Conservation (phyloP, 2,329 filamentous ascomycete species). For the Epichloe coenophiala region DNA sequence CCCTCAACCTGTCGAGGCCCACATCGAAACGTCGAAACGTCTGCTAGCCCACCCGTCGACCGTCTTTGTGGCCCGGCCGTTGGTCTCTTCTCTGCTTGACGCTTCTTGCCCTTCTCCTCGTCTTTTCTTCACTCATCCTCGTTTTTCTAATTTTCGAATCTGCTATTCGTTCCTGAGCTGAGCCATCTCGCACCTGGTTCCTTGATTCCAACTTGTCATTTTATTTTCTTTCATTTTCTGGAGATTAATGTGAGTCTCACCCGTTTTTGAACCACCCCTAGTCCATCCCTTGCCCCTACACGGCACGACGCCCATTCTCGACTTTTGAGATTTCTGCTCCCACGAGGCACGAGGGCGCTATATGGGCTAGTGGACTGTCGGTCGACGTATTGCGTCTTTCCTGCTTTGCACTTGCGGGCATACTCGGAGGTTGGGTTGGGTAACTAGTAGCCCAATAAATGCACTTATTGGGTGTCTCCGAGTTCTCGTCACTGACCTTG, state of each 20-base stretch:
- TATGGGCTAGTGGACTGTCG: background rate
- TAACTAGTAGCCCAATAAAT: too few species aligned
- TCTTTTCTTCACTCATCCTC: background rate
- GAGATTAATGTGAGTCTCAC: conserved; percentile 24
- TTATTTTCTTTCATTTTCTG: conserved; percentile 4
- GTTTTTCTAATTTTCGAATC: background rate
- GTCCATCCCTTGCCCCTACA: conserved; percentile 8
- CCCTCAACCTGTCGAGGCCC: conserved; percentile 1
- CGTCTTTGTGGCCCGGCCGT: conserved; percentile 2
- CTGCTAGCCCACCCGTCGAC: conserved; percentile 1
- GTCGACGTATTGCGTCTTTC: background rate
- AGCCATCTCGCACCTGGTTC: background rate
- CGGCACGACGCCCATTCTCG: background rate
- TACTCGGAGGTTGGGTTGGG: too few species aligned
- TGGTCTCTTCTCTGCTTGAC: conserved; percentile 1
- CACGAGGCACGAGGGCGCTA: background rate
- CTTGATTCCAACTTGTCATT: background rate
- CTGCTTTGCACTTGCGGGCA: too few species aligned
- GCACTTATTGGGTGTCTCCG: too few species aligned
- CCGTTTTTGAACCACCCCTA: conserved; percentile 5
- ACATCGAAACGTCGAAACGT: background rate
- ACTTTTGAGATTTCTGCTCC: background rate
- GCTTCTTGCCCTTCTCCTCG: background rate
- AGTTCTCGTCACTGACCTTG: too few species aligned
- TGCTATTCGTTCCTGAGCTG: background rate